Percentiles rank a stretch among this genome's conserved stretches.
Conservation (phyloP, 2,329 filamentous ascomycete species). For the Nannizziopsis arthrosporioides region DNA sequence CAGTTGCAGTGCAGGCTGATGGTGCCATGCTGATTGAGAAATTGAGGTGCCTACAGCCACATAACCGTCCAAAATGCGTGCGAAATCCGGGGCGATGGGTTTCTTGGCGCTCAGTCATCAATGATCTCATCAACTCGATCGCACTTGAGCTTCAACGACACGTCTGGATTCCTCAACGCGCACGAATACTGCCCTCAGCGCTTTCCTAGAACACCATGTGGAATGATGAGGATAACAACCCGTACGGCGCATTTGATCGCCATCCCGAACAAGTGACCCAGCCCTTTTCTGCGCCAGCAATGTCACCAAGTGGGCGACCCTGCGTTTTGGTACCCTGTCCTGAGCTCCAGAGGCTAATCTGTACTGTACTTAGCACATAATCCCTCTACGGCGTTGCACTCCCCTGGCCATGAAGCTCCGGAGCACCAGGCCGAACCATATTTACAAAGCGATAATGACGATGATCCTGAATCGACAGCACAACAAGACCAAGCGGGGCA, state of each 20-base stretch:
- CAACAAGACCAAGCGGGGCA: slow-evolving; percentile 31
- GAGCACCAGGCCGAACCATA: slow-evolving; percentile 40
- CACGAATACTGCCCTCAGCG: not conserved
- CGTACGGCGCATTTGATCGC: slow-evolving; percentile 87
- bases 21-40: too few species aligned
- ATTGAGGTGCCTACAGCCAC: too few species aligned
- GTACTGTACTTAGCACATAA: slow-evolving; percentile 36
- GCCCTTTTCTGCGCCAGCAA: slow-evolving; percentile 48
- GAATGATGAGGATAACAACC: slow-evolving; percentile 99
- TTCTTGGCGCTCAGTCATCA: not conserved
- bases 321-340: not conserved
- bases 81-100: not conserved
- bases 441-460: slow-evolving; percentile 38
- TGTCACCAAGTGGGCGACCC: slow-evolving; percentile 35
- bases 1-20: too few species aligned
- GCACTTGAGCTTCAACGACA: not conserved
- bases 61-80: too few species aligned
- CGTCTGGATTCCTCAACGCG: not conserved
- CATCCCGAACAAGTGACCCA: slow-evolving; percentile 66
- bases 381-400: slow-evolving; percentile 55
- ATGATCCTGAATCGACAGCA: slow-evolving; percentile 5
- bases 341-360: not conserved
- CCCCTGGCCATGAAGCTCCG: slow-evolving; percentile 55
- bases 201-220: slow-evolving; percentile 55
- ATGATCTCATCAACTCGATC: slow-evolving; percentile 9